A percentile compares a stretch with the other conserved stretches of the same genome.
Conservation (phyloP, 192 early-diverging fungal genomes). For the Lunasporangiospora selenospora region DNA sequence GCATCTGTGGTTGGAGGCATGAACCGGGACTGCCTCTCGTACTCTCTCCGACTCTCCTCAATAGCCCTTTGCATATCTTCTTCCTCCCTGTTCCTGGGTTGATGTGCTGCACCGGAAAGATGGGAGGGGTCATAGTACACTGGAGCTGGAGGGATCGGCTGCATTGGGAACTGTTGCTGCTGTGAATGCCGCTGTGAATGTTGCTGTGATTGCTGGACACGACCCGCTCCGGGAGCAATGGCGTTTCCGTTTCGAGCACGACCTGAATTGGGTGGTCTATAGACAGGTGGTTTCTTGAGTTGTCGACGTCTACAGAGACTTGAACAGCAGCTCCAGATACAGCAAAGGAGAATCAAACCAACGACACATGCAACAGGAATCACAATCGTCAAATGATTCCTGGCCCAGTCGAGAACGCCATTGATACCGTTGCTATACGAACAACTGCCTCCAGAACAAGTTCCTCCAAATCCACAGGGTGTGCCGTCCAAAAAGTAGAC, state of each 20-base stretch:
- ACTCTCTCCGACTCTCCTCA: slow-evolving; percentile 22
- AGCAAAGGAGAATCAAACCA: slow-evolving; percentile 53
- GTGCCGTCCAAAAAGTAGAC: slow-evolving; percentile 73
- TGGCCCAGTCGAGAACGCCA: slow-evolving; percentile 52
- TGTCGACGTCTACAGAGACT: slow-evolving; percentile 8
- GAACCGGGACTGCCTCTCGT: slow-evolving; percentile 8
- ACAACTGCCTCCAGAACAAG: slow-evolving; percentile 46
- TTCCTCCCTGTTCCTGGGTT: slow-evolving; percentile 4
- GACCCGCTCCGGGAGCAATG: background rate
- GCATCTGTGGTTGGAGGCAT: background rate
- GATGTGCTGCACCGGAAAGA: background rate
- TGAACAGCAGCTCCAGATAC: slow-evolving; percentile 43
- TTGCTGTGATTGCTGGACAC: slow-evolving; percentile 19
- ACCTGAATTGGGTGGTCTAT: background rate
- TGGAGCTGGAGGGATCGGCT: background rate
- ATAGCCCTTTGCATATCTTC: slow-evolving; percentile 24
- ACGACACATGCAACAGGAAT: slow-evolving; percentile 55
- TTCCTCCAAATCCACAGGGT: slow-evolving; percentile 71
- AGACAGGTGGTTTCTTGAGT: slow-evolving; percentile 10
- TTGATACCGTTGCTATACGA: slow-evolving; percentile 33
- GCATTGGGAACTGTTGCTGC: too few species aligned
- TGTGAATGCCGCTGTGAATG: background rate
- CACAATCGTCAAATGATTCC: slow-evolving; percentile 51
- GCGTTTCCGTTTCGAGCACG: background rate
- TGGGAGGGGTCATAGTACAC: slow-evolving; percentile 29